phyloP scores from a whole-genome alignment of 208 protist genomes.

The Herpetomonas tarakana region DNA sequence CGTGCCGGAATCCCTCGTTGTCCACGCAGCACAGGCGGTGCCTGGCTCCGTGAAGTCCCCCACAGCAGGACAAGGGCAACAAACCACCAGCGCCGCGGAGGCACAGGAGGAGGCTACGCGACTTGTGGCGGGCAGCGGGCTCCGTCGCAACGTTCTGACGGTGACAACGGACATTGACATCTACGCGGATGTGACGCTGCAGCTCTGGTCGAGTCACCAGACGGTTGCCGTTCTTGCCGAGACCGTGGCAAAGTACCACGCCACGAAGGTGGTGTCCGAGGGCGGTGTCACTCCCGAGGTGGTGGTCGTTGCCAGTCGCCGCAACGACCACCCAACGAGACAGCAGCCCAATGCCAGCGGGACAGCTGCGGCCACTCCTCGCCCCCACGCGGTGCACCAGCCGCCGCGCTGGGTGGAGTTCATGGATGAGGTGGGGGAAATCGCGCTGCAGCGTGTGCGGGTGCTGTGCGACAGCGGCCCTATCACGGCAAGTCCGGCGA shows the following conservation, averaged over 20 bases:
- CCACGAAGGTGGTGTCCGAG: constrained; percentile 14
- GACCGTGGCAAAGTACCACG: constrained; percentile 15
- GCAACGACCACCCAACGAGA: too few species aligned
- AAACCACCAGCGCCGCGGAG: too few species aligned
- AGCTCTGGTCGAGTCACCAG: constrained; percentile 18
- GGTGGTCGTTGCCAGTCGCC: too few species aligned
- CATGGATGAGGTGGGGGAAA: constrained; percentile 28
- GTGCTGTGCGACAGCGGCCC: constrained; percentile 28
- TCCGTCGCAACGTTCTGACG: too few species aligned
- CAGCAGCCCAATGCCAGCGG: too few species aligned
- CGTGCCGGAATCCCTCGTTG: constrained; percentile 6
- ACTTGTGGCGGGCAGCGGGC: too few species aligned
- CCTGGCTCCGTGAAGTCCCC: neutral
- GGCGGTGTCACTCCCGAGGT: too few species aligned
- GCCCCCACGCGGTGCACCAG: too few species aligned
- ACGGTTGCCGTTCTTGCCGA: constrained; percentile 18
- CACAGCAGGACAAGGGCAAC: too few species aligned
- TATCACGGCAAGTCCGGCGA: constrained; percentile 22
- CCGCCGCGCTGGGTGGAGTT: constrained; percentile 22
- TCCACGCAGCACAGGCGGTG: neutral
- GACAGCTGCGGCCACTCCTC: too few species aligned
- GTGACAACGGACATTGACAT: constrained; percentile 17
- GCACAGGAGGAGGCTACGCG: too few species aligned
- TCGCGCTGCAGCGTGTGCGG: constrained; percentile 23
- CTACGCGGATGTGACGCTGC: constrained; percentile 12